These are phyloP conservation scores for Nitzschia sp. DNA, from an alignment of 108 stramenopile genomes.

Conservation along the genomic window DNA sequence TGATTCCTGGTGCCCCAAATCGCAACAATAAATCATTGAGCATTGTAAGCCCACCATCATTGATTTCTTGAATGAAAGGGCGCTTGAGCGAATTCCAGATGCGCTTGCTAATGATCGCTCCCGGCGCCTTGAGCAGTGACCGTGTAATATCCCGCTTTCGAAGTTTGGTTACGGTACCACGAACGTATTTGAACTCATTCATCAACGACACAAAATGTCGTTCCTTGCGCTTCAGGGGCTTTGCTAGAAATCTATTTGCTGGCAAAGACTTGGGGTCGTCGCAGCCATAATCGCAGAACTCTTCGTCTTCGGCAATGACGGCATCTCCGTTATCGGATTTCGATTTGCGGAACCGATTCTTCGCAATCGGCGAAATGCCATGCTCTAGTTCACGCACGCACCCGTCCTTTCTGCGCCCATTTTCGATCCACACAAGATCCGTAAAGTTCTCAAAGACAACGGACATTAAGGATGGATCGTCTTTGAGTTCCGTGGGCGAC, in stretches of 20 bases:
- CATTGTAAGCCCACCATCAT: constrained; percentile 89
- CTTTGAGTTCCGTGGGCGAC: constrained; percentile 84
- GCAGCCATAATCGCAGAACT: constrained; percentile 65
- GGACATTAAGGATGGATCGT: constrained; percentile 71
- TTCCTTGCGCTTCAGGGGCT: constrained; percentile 66
- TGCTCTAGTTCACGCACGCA: constrained; percentile 52
- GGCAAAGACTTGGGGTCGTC: constrained; percentile 43
- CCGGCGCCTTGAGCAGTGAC: constrained; percentile 68
- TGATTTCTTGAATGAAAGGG: constrained; percentile 87
- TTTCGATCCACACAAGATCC: constrained; percentile 72
- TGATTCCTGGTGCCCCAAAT: constrained; percentile 84
- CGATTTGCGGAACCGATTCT: constrained; percentile 37
- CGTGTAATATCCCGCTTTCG: constrained; percentile 83
- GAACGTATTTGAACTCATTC: constrained; percentile 92
- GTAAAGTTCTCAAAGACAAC: constrained; percentile 76
- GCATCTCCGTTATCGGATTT: constrained; percentile 22
- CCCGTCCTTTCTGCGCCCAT: constrained; percentile 58
- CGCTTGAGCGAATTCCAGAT: constrained; percentile 79
- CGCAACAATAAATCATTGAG: constrained; percentile 85
- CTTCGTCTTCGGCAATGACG: constrained; percentile 38
- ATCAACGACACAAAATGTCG: constrained; percentile 91
- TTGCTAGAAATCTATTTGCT: constrained; percentile 16
- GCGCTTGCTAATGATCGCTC: constrained; percentile 68
- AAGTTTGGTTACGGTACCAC: constrained; percentile 78
- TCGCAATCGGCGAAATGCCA: constrained; percentile 52